Conservation (phyloP, 2,329 filamentous ascomycete species). For the Aspergillus tamarii region DNA sequence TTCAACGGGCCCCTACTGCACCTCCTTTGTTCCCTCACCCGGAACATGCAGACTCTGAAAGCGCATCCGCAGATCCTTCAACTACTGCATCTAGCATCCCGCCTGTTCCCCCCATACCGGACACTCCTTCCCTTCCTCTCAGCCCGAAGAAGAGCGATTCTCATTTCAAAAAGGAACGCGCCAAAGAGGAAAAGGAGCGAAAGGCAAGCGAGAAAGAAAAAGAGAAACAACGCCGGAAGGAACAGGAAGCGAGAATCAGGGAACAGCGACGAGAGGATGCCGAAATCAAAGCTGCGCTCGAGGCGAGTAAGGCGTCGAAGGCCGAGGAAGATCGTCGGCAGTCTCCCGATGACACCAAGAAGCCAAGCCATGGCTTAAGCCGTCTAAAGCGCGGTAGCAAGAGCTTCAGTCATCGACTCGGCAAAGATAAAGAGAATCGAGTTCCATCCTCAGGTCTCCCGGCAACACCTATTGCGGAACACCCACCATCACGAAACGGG, state of each 20-base stretch:
- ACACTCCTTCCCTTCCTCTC: conserved; percentile 35
- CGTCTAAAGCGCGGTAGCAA: conserved; percentile 74
- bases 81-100: conserved; percentile 10
- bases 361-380: conserved; percentile 55
- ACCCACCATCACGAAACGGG: conserved; percentile 15
- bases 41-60: conserved; percentile 33
- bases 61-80: conserved; percentile 25
- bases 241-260: conserved; percentile 55
- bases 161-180: conserved; percentile 69
- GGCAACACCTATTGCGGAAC: conserved; percentile 24
- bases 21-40: conserved; percentile 51
- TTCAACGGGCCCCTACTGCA: conserved; percentile 46
- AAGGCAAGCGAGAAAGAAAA: conserved; percentile 52
- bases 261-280: conserved; percentile 59
- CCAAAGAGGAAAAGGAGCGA: conserved; percentile 60
- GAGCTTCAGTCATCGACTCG: conserved; percentile 74
- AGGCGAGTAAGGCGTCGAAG: conserved; percentile 67
- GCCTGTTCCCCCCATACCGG: conserved; percentile 36
- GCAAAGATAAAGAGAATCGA: conserved; percentile 42
- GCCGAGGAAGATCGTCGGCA: conserved; percentile 54
- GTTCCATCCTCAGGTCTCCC: conserved; percentile 32
- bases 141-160: conserved; percentile 65
- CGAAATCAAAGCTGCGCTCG: conserved; percentile 65
- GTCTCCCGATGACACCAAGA: conserved; percentile 47
- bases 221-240: conserved; percentile 59